phyloP scores from a whole-genome alignment of 257 asterid species.

The Ilex asprella region DNA sequence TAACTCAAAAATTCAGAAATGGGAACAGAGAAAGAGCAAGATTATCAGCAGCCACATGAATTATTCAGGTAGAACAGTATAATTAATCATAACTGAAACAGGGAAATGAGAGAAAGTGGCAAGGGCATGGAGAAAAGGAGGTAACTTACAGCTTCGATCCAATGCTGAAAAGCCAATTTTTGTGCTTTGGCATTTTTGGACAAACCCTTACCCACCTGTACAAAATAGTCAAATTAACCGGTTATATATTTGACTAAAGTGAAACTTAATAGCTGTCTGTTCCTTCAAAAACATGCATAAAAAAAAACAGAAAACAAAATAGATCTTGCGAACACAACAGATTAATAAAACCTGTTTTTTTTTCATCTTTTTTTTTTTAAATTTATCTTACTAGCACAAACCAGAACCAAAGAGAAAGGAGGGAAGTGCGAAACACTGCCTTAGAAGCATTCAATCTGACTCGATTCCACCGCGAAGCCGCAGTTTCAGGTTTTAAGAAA shows the following conservation, averaged over 20 bases:
- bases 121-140: not conserved
- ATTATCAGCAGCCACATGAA: not conserved
- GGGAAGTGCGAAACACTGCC: constrained; percentile 27
- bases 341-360: not conserved
- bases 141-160: constrained; percentile 93
- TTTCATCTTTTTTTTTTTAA: not conserved
- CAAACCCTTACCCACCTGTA: constrained; percentile 90
- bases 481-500: constrained; percentile 69
- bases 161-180: constrained; percentile 87
- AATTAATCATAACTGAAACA: no score
- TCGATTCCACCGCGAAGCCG: constrained; percentile 85
- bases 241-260: not conserved
- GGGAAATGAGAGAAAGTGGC: not conserved
- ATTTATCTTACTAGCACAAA: no score
- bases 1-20: not conserved
- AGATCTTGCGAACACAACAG: no score
- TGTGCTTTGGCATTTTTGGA: constrained; percentile 75
- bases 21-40: not conserved
- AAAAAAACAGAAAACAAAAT: no score
- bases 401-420: no score
- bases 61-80: no score
- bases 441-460: constrained; percentile 65
- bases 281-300: no score
- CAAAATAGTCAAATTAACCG: constrained; percentile 15
- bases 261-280: not conserved